Evolutionary conservation across 2,329 filamentous ascomycete genomes (phyloP).

Genomic region (Chalaropsis thielavioides): DNA sequence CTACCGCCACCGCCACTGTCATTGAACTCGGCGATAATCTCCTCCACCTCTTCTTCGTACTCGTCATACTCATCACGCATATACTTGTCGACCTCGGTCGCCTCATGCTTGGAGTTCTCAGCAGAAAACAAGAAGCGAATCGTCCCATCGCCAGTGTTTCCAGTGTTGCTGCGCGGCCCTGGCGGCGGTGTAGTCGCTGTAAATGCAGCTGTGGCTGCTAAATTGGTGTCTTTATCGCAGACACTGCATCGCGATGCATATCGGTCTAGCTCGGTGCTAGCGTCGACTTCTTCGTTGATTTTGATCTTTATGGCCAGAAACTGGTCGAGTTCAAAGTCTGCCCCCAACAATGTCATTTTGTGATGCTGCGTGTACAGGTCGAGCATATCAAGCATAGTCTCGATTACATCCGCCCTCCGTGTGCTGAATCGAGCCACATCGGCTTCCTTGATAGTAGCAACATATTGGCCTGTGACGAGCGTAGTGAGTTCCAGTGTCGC

Average conservation of each 20-base stretch:
- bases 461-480: conserved; percentile 45
- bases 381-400: conserved; percentile 78
- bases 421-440: conserved; percentile 34
- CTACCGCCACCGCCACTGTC: neutral
- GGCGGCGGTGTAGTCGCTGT: neutral
- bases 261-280: conserved; percentile 42
- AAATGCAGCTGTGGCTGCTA: neutral
- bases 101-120: conserved; percentile 58
- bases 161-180: conserved; percentile 8
- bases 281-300: conserved; percentile 67
- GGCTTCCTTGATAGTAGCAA: conserved; percentile 37
- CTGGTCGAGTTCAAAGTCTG: conserved; percentile 54
- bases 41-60: conserved; percentile 64
- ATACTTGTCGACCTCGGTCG: conserved; percentile 49
- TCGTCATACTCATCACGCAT: conserved; percentile 64
- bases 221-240: conserved; percentile 30
- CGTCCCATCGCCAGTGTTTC: conserved; percentile 49
- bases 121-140: conserved; percentile 82
- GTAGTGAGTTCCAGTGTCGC: conserved; percentile 69
- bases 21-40: conserved; percentile 29
- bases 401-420: conserved; percentile 38
- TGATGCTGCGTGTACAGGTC: conserved; percentile 85
- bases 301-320: conserved; percentile 80
- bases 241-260: conserved; percentile 46
- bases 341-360: conserved; percentile 58